Percentiles rank a stretch among this genome's conserved stretches.
phyloP scores from a whole-genome alignment of 768 basidiomycete genomes.

The Rhodotorula taiwanensis region DNA sequence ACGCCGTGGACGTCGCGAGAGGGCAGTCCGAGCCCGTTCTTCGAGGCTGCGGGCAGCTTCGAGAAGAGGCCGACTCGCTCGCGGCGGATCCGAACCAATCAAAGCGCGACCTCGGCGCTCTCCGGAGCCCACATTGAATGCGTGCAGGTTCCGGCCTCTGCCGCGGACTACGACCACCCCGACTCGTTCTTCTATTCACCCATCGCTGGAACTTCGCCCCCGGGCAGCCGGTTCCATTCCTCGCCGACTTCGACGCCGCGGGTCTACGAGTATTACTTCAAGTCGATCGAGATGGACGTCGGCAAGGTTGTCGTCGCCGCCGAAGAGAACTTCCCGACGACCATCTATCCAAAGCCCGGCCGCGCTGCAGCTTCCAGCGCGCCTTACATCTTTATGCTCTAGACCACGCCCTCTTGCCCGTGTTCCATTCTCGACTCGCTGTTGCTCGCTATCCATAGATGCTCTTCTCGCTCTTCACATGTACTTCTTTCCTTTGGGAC shows the following conservation, averaged over 20 bases:
- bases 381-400: no score
- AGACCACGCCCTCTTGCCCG: no score
- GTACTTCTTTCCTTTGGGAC: no score
- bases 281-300: conserved; percentile 9
- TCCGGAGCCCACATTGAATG: conserved; percentile 13
- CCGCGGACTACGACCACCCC: background rate
- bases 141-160: background rate
- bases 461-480: no score
- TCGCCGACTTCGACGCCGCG: background rate
- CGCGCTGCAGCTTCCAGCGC: no score
- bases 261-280: conserved; percentile 22
- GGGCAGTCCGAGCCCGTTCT: background rate
- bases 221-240: background rate
- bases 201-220: background rate
- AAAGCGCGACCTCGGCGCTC: conserved; percentile 16
- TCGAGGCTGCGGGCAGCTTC: background rate
- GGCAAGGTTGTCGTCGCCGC: conserved; percentile 17
- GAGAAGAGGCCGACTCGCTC: conserved; percentile 1
- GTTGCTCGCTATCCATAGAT: no score
- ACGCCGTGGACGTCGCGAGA: no score
- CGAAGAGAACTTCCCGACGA: conserved; percentile 25
- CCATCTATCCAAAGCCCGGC: no score
- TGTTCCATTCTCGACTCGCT: no score
- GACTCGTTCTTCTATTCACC: conserved; percentile 1
- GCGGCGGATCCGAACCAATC: background rate